Evolutionary conservation across 2,329 filamentous ascomycete genomes (phyloP), one percentile per base, ranked within the genome.

Genomic region (Bipolaris victoriae): DNA sequence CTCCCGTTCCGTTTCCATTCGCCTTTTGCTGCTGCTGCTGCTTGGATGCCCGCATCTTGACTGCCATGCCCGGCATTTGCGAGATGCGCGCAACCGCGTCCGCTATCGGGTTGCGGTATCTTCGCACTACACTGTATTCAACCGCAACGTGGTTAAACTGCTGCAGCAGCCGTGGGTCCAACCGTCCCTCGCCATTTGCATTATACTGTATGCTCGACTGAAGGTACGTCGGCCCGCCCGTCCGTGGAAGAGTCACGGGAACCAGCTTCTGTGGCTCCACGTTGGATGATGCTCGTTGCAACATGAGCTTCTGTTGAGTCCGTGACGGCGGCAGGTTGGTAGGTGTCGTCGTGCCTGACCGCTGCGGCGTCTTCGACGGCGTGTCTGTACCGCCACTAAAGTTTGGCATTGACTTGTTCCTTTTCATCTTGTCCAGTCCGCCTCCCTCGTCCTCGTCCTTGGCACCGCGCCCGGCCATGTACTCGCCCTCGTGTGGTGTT

Each of bases 291-390:
- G 88, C 89, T 36, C 89, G 84, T 69, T 91, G 88, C 1, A 92
- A 81, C 76, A 90, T 88, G 13, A 92, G 80, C 68, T 92, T 92
- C 72, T 91, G 88, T 75, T 91, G 88, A 1, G 88, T 90, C 13
- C 89, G 83, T 52, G 87, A 90, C 67, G 80, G 61, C 64, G 76
- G 61, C 33, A 77, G 60, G 78, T 75, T 65, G n/a, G 70, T 75
- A 67, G 77, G 66, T 62, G 79, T 67, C 71, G 74, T 69, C 10
- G 76, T 68, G n/a, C 76, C 75, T 11, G 74, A 77, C 29, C 69
- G 70, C 31, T 69, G 67, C 7, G 70, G 66, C 13, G 71, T 60
- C 43, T 67, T 67, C 18, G 64, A 63, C 6, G 70, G 65, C 36
- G 67, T 68, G n/a, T 69, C 66, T 63, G 68, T 57, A 37, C 66